phyloP scores from a whole-genome alignment of 768 basidiomycete species.

The Leccinum imitatum region DNA sequence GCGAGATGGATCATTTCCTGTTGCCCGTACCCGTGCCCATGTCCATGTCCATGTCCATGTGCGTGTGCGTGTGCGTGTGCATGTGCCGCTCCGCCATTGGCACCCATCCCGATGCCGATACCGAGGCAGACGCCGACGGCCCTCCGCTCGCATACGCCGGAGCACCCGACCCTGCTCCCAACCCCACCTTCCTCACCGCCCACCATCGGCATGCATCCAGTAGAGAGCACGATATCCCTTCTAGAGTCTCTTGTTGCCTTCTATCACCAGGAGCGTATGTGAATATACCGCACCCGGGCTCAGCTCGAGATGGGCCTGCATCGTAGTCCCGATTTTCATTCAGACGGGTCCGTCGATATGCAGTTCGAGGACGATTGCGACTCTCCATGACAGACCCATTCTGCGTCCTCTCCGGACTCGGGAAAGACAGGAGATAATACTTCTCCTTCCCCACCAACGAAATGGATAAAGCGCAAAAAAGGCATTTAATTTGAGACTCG shows the following conservation, averaged over 20 bases:
- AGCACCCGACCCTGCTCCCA: constrained; percentile 25
- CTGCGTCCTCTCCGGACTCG: constrained; percentile 21
- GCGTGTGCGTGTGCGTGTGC: constrained; percentile 1
- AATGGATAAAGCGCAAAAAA: constrained; percentile 60
- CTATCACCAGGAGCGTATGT: constrained; percentile 70
- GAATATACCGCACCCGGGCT: constrained; percentile 67
- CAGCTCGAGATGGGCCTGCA: constrained; percentile 51
- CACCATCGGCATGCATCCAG: constrained; percentile 33
- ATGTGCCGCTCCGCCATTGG: constrained; percentile 13
- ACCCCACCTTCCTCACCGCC: constrained; percentile 36
- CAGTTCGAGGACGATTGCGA: constrained; percentile 24
- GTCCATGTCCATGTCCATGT: constrained; percentile 18
- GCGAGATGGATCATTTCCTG: constrained; percentile 19
- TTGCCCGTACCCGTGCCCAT: constrained; percentile 17
- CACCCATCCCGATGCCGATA: constrained; percentile 15
- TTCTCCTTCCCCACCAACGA: constrained; percentile 28
- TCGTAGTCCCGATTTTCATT: constrained; percentile 12
- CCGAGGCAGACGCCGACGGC: constrained; percentile 13
- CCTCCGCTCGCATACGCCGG: constrained; percentile 9
- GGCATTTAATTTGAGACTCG: constrained; percentile 52
- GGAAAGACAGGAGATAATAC: constrained; percentile 34
- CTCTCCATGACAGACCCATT: constrained; percentile 18
- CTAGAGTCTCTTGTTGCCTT: constrained; percentile 65
- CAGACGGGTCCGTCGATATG: constrained; percentile 9
- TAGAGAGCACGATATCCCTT: constrained; percentile 51